Percentiles rank a stretch among this genome's conserved stretches.
phyloP scores from a whole-genome alignment of 495 filamentous ascomycete species.

The Neurospora sp. region DNA sequence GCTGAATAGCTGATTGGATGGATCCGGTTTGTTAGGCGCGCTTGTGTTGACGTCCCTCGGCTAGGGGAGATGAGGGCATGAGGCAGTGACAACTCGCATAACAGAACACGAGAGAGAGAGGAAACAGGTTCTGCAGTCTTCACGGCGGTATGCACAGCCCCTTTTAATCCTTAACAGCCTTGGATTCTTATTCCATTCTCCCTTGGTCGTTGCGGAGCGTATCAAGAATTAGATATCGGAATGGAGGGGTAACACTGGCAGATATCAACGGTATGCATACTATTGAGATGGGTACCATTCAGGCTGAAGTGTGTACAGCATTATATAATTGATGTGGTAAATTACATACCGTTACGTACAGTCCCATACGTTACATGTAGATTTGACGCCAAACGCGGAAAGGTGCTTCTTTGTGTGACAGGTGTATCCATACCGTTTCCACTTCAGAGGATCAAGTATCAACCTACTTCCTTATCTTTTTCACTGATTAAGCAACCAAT shows the following conservation, averaged over 20 bases:
- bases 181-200: background rate
- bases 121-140: background rate
- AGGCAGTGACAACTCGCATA: background rate
- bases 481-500: background rate
- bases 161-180: background rate
- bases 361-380: background rate
- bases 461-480: background rate
- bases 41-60: background rate
- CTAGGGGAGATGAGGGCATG: background rate
- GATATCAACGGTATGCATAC: background rate
- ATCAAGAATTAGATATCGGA: background rate
- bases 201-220: background rate
- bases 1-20: background rate
- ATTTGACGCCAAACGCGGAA: background rate
- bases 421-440: background rate
- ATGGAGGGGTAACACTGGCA: background rate
- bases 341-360: background rate
- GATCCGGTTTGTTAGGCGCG: background rate
- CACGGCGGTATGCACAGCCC: background rate
- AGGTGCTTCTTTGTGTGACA: background rate
- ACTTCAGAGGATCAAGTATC: background rate
- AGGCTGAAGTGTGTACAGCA: background rate
- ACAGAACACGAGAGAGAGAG: background rate
- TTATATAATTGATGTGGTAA: background rate
- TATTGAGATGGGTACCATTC: background rate